Evolutionary conservation across 1,284 basidiomycete genomes (phyloP).

Genomic region (Ceratobasidium sp.): DNA sequence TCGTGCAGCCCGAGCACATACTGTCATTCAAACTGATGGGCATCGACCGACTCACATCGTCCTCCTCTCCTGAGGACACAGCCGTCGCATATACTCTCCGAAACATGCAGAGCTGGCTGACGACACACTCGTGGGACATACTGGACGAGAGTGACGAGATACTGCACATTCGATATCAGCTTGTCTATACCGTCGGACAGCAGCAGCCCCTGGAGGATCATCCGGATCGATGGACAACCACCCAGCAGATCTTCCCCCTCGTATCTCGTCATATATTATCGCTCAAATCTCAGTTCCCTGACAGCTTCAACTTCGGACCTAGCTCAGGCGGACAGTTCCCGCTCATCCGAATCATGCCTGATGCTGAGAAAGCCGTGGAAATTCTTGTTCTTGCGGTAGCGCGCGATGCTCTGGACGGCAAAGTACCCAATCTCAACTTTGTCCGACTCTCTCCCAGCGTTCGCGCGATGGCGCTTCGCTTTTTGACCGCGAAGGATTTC

Average conservation of each 20-base stretch:
- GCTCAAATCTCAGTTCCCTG: slow-evolving; percentile 37
- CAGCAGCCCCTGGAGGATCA: slow-evolving; percentile 58
- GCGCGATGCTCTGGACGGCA: slow-evolving; percentile 49
- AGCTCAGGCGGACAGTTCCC: slow-evolving; percentile 51
- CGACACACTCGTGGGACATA: slow-evolving; percentile 57
- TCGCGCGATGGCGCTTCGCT: slow-evolving; percentile 47
- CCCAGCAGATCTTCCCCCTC: slow-evolving; percentile 57
- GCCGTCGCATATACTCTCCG: slow-evolving; percentile 45
- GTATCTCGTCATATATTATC: slow-evolving; percentile 45
- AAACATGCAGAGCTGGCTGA: slow-evolving; percentile 55
- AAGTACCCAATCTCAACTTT: slow-evolving; percentile 12
- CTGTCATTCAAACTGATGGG: slow-evolving; percentile 62
- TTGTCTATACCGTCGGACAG: slow-evolving; percentile 59
- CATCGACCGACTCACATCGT: slow-evolving; percentile 53
- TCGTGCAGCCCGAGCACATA: slow-evolving; percentile 65
- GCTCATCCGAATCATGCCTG: slow-evolving; percentile 53
- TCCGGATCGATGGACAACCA: slow-evolving; percentile 61
- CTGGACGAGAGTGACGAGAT: slow-evolving; percentile 67
- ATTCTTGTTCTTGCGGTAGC: slow-evolving; percentile 49
- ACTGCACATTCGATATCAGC: slow-evolving; percentile 61
- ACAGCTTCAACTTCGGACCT: slow-evolving; percentile 47
- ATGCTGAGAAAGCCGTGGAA: slow-evolving; percentile 47
- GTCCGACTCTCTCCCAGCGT: slow-evolving; percentile 44
- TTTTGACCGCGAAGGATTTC: slow-evolving; percentile 47
- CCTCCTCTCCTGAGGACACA: background rate